Conservation (phyloP, 176 grass and related monocot genomes). For the Hordeum marinum region DNA sequence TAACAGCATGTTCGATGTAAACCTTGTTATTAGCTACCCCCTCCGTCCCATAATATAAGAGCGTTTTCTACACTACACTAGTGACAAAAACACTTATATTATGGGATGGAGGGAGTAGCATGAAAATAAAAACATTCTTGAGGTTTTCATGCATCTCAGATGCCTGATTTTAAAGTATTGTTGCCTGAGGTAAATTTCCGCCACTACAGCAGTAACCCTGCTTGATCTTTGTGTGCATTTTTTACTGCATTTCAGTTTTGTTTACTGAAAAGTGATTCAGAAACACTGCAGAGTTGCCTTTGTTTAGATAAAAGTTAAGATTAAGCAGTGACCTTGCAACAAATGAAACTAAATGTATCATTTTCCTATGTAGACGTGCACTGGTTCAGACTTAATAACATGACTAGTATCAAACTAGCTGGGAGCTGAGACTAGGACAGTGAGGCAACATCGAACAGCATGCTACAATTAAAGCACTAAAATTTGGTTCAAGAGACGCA, state of each 20-base stretch:
- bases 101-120: too few species aligned
- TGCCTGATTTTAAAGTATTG: background rate
- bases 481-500: background rate
- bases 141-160: background rate
- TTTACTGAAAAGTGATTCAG: background rate
- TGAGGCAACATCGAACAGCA: background rate
- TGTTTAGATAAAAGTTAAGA: background rate
- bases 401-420: background rate
- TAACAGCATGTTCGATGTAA: background rate
- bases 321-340: background rate
- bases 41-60: too few species aligned
- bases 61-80: too few species aligned
- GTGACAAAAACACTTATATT: too few species aligned
- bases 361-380: background rate
- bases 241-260: background rate
- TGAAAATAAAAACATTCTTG: background rate
- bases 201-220: background rate
- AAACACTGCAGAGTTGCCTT: background rate
- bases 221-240: slow-evolving; percentile 6
- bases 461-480: background rate
- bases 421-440: background rate
- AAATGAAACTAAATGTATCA: background rate
- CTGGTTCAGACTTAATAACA: background rate
- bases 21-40: background rate
- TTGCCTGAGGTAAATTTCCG: background rate